These are phyloP conservation scores for Epichloe aotearoae DNA, from an alignment of 2,329 filamentous ascomycete species.

Conservation along the genomic window DNA sequence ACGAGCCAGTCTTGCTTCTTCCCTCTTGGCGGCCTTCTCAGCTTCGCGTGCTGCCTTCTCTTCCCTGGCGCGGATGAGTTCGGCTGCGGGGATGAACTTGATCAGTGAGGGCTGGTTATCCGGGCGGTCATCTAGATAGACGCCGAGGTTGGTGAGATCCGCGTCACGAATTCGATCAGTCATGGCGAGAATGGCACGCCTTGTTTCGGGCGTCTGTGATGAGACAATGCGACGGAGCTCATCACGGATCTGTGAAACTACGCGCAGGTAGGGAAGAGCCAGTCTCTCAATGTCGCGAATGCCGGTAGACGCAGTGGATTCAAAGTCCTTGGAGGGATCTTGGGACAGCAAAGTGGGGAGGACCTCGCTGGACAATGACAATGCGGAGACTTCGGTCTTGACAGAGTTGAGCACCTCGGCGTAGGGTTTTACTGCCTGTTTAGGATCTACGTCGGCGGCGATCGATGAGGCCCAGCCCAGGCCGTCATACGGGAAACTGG, in stretches of 20 bases:
- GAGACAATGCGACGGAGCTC: constrained; percentile 45
- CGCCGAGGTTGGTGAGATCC: constrained; percentile 67
- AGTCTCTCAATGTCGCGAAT: constrained; percentile 39
- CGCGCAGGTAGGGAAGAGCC: constrained; percentile 41
- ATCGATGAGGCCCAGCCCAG: constrained; percentile 40
- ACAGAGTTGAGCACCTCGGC: constrained; percentile 30
- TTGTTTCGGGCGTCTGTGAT: constrained; percentile 32
- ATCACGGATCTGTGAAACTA: constrained; percentile 44
- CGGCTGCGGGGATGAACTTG: constrained; percentile 44
- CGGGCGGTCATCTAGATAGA: constrained; percentile 78
- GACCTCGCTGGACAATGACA: constrained; percentile 35
- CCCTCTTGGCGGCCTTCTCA: constrained; percentile 43
- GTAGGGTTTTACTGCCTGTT: constrained; percentile 34
- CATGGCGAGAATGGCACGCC: constrained; percentile 61
- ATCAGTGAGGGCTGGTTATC: constrained; percentile 58
- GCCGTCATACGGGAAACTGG: constrained; percentile 39
- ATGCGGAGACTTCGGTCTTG: constrained; percentile 29
- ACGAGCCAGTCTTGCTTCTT: constrained; percentile 37
- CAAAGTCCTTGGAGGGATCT: constrained; percentile 33
- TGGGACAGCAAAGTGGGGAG: constrained; percentile 29
- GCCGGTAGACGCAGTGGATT: constrained; percentile 29
- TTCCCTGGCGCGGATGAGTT: constrained; percentile 43
- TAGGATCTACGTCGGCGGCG: constrained; percentile 28
- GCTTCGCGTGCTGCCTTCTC: constrained; percentile 48
- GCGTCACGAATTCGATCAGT: constrained; percentile 72